Conservation (phyloP, 768 basidiomycete genomes). For the Calocybe indica region DNA sequence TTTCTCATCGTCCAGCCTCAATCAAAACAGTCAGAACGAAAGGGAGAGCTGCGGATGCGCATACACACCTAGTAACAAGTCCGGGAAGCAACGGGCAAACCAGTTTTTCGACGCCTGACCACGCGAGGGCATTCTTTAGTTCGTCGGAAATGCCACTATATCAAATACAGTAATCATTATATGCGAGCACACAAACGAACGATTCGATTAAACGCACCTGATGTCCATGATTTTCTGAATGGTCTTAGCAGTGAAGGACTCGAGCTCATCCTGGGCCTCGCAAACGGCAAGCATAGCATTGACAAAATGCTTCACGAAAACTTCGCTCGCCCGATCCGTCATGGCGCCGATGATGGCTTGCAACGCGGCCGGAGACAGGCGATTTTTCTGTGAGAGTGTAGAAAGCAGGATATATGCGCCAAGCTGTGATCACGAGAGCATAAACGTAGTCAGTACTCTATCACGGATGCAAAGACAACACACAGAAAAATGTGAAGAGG, state of each 20-base stretch:
- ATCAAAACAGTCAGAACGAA: not conserved
- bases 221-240: conserved; percentile 38
- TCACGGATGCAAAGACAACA: not conserved
- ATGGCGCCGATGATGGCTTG: conserved; percentile 53
- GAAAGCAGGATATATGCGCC: conserved; percentile 71
- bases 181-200: not conserved
- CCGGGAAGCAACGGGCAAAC: conserved; percentile 43
- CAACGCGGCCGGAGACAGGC: conserved; percentile 52
- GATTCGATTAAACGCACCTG: conserved; percentile 33
- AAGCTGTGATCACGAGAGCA: conserved; percentile 35
- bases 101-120: conserved; percentile 52
- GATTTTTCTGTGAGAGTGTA: conserved; percentile 60
- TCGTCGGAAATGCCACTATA: conserved; percentile 43
- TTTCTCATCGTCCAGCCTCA: conserved; percentile 26
- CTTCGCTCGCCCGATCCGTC: conserved; percentile 39
- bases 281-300: conserved; percentile 63
- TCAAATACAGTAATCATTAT: not conserved
- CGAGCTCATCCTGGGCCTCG: conserved; percentile 52
- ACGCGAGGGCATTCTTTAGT: conserved; percentile 34
- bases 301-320: conserved; percentile 53
- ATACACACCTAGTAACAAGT: conserved; percentile 28
- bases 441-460: not conserved
- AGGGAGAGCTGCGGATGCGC: not conserved
- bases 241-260: conserved; percentile 36
- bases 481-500: not conserved